Conservation (phyloP, 441 rosid genomes). For the Jatropha multifida region DNA sequence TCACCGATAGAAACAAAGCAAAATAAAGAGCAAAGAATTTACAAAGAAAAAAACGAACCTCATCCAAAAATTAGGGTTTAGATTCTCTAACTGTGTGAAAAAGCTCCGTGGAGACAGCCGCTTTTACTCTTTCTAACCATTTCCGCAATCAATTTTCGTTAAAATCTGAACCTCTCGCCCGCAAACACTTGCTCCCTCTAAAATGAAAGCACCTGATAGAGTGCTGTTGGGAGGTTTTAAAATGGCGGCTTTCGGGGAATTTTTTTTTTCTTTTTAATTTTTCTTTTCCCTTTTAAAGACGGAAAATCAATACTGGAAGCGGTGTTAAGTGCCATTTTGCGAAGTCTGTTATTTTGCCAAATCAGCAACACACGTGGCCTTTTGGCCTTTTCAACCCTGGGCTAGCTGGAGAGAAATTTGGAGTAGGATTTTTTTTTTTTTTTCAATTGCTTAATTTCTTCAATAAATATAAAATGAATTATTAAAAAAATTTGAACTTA, state of each 20-base stretch:
- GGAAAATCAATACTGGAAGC: neutral
- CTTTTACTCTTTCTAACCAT: neutral
- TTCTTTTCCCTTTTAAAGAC: neutral
- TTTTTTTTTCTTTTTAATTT: neutral
- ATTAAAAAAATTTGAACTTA: too few species aligned
- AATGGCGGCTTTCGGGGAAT: neutral
- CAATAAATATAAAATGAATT: too few species aligned
- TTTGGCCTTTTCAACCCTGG: neutral
- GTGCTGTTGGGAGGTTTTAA: neutral
- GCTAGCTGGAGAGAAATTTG: too few species aligned
- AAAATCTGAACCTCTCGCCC: neutral
- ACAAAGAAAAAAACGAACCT: slow-evolving; percentile 1
- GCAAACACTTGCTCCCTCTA: neutral
- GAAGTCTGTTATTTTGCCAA: neutral
- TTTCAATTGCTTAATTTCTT: too few species aligned
- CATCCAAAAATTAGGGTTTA: slow-evolving; percentile 19
- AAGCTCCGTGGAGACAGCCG: neutral
- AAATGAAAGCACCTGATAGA: neutral
- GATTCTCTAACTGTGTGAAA: neutral
- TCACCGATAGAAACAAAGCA: neutral
- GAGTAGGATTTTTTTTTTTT: too few species aligned
- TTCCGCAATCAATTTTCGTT: neutral
- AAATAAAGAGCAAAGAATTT: neutral
- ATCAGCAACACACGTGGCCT: slow-evolving; percentile 2
- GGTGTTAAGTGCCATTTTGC: neutral